Evolutionary conservation across 2,329 filamentous ascomycete genomes (phyloP).

Genomic region (Diaporthe sp.): DNA sequence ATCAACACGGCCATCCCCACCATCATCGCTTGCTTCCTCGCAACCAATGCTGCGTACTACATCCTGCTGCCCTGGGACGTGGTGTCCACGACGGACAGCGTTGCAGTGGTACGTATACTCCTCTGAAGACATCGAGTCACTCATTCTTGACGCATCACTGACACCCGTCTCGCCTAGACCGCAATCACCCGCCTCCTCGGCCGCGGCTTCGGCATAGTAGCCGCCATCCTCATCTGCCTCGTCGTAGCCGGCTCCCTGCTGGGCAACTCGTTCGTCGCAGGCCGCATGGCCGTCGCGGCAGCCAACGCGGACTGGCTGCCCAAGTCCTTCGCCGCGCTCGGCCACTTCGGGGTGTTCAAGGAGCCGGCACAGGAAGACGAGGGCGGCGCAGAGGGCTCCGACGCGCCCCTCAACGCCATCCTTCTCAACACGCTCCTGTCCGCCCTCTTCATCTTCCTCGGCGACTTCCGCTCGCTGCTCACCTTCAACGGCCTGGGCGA

Average conservation of each 20-base stretch:
- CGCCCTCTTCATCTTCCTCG: conserved; percentile 70
- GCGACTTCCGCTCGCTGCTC: conserved; percentile 72
- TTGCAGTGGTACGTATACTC: conserved; percentile 68
- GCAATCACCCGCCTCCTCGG: conserved; percentile 70
- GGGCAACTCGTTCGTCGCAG: conserved; percentile 73
- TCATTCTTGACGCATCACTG: background rate
- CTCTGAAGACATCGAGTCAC: background rate
- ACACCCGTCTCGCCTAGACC: conserved; percentile 55
- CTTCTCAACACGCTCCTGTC: conserved; percentile 64
- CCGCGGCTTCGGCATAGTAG: conserved; percentile 64
- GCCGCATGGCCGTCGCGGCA: conserved; percentile 73
- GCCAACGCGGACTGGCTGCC: conserved; percentile 68
- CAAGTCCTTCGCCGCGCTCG: conserved; percentile 59
- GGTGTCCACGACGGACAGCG: conserved; percentile 71
- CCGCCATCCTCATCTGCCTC: conserved; percentile 70
- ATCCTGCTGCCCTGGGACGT: conserved; percentile 72
- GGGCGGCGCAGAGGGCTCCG: conserved; percentile 49
- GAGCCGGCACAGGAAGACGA: conserved; percentile 41
- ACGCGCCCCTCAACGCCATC: conserved; percentile 69
- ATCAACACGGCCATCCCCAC: conserved; percentile 73
- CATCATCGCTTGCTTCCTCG: conserved; percentile 71
- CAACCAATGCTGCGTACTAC: conserved; percentile 74
- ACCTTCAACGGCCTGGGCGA: conserved; percentile 73
- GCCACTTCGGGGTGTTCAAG: conserved; percentile 53
- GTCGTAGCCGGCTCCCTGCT: conserved; percentile 74